phyloP scores from a whole-genome alignment of 306 rosid species.

The Malus sylvestris region DNA sequence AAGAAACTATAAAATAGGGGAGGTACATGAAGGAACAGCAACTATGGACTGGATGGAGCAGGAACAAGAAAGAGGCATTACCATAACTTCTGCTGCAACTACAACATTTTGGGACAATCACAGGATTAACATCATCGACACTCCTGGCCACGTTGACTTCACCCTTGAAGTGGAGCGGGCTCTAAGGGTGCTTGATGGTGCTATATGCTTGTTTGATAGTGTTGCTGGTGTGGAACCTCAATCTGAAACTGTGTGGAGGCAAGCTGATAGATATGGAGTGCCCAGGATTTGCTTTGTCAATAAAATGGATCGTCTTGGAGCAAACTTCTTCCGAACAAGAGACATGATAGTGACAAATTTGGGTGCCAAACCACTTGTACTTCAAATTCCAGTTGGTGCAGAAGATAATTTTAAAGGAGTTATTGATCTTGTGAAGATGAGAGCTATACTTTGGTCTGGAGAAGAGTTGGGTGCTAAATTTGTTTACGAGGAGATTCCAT shows the following conservation, averaged over 20 bases:
- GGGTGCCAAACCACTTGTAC: conserved; percentile 91
- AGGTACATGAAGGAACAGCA: conserved; percentile 95
- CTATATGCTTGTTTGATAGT: conserved; percentile 93
- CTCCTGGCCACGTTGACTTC: conserved; percentile 96
- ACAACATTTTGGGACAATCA: conserved; percentile 95
- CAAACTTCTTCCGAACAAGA: conserved; percentile 83
- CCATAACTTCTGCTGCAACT: conserved; percentile 97
- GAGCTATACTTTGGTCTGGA: conserved; percentile 89
- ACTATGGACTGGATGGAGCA: conserved; percentile 99
- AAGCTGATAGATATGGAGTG: conserved; percentile 93
- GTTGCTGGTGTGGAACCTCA: conserved; percentile 99
- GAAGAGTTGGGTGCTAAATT: conserved; percentile 96
- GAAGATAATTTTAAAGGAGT: conserved; percentile 85
- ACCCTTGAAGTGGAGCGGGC: conserved; percentile 97
- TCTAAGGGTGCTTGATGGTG: conserved; percentile 94
- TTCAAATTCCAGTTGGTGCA: conserved; percentile 83
- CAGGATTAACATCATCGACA: conserved; percentile 88
- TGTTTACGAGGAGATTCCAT: conserved; percentile 62
- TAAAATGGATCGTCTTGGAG: conserved; percentile 98
- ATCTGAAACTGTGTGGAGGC: conserved; percentile 98
- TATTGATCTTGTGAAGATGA: conserved; percentile 85
- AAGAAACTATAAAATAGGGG: conserved; percentile 93
- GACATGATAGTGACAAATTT: conserved; percentile 90
- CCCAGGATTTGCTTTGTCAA: conserved; percentile 94
- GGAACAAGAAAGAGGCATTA: conserved; percentile 97